These are phyloP conservation scores for Lathyrus oleraceus DNA, from an alignment of 306 rosid genomes.

Conservation along the genomic window DNA sequence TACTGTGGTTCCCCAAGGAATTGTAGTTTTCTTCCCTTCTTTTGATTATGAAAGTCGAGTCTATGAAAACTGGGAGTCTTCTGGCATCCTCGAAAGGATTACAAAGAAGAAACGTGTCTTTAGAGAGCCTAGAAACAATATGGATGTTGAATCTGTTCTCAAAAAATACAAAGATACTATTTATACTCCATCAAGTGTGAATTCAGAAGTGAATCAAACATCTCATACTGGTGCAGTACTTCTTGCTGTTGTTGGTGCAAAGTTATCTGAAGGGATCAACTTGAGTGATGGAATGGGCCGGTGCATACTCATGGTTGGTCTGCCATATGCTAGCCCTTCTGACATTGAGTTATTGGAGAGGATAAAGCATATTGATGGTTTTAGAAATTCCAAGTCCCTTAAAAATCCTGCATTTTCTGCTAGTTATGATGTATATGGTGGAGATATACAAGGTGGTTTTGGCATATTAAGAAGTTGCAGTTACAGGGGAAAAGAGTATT, in stretches of 20 bases:
- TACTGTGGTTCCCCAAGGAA: slow-evolving; percentile 81
- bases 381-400: slow-evolving; percentile 47
- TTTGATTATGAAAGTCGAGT: slow-evolving; percentile 84
- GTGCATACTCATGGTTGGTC: slow-evolving; percentile 91
- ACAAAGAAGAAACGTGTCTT: slow-evolving; percentile 71
- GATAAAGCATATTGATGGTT: slow-evolving; percentile 79
- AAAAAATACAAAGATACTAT: slow-evolving; percentile 74
- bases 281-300: slow-evolving; percentile 98
- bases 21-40: slow-evolving; percentile 92
- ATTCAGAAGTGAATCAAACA: slow-evolving; percentile 49
- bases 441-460: slow-evolving; percentile 66
- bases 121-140: slow-evolving; percentile 87
- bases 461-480: slow-evolving; percentile 76
- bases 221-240: slow-evolving; percentile 71
- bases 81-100: slow-evolving; percentile 83
- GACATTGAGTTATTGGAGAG: slow-evolving; percentile 90
- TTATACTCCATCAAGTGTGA: slow-evolving; percentile 40
- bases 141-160: slow-evolving; percentile 81
- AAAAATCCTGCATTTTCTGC: slow-evolving; percentile 38
- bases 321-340: slow-evolving; percentile 90
- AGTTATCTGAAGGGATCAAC: slow-evolving; percentile 97
- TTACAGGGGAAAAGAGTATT: slow-evolving; percentile 82
- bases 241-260: slow-evolving; percentile 91
- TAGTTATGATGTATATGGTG: slow-evolving; percentile 44
- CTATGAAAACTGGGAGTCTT: slow-evolving; percentile 72